These are phyloP conservation scores for Hebeloma cylindrosporum DNA, from an alignment of 768 basidiomycete genomes.

Conservation along the genomic window DNA sequence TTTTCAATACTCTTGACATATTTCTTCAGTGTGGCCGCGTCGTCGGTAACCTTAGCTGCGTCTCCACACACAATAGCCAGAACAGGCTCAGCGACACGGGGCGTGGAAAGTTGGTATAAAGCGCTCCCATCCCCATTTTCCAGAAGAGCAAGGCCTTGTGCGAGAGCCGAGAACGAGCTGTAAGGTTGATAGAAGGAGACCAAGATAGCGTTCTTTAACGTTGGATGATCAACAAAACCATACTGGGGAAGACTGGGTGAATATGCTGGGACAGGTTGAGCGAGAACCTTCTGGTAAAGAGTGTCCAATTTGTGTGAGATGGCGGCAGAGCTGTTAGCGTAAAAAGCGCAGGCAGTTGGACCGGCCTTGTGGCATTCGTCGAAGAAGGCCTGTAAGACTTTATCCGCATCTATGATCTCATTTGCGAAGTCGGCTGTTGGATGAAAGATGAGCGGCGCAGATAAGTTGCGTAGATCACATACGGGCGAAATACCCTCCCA, in stretches of 20 bases:
- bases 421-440: conserved; percentile 33
- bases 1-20: neutral
- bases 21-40: neutral
- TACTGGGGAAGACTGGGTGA: conserved; percentile 21
- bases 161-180: conserved; percentile 29
- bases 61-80: neutral
- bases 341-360: conserved; percentile 36
- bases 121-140: conserved; percentile 26
- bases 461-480: neutral
- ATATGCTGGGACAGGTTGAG: conserved; percentile 33
- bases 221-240: conserved; percentile 36
- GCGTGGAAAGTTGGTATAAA: conserved; percentile 1
- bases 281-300: conserved; percentile 31
- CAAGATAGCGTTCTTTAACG: conserved; percentile 32
- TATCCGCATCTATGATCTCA: conserved; percentile 38
- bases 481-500: conserved; percentile 6
- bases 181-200: conserved; percentile 34
- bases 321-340: conserved; percentile 29
- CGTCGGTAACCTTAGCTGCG: conserved; percentile 1
- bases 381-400: conserved; percentile 36
- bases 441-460: neutral
- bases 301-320: conserved; percentile 34
- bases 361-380: conserved; percentile 38
- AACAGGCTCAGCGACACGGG: neutral
- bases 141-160: conserved; percentile 36